Base-by-base conservation (phyloP, 306 rosid genomes). In the Cicer bijugum region DNA sequence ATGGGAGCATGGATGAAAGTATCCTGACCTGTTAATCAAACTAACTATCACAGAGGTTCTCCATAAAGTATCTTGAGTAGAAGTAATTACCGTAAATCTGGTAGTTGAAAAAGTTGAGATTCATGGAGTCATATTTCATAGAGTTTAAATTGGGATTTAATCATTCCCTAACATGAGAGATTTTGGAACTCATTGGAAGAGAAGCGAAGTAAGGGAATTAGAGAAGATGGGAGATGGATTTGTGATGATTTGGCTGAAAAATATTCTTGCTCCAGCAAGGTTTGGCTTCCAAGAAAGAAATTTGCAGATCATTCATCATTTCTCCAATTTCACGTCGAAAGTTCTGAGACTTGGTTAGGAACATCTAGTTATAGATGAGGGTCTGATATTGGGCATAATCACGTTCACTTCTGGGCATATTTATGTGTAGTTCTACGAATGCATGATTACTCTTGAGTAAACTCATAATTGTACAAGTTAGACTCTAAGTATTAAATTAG, bases 1-100 rank as follows among this genome's bases (percentile, higher is more conserved):
- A 23, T 56, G 8, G 71, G 46, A 76, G 65, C 83, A 43, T 65
- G 63, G 51, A 20, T 58, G 60, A 17, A 63, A 40, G 23, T 57
- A 50, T 58, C 37, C 12, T 42, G 10, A 53, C 35, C 28, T 38
- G 35, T 52, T 72, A 74, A 72, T 59, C 46, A 67, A 53, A 52
- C 47, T 61, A 57, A 61, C 65, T 23, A 51, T 74, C 43, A 2
- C 23, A 37, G 68, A 50, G 56, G 44, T 61, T 38, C 76, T 62
- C 61, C 52, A 62, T 12, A 44, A 19, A 7, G 48, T 4, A 44
- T 10, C 39, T 65, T 65, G 53, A 43, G 71, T 65, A 43, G 53
- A 43, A 65, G 52, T 43, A 43, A 44, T 37, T 17, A 17, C 50
- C 10, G 16, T 39, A 63, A 62, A 63, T 63, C 33, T 63, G 50